Base-by-base conservation (phyloP, 202 grass and related monocot species). In the Carex sylvatica region DNA sequence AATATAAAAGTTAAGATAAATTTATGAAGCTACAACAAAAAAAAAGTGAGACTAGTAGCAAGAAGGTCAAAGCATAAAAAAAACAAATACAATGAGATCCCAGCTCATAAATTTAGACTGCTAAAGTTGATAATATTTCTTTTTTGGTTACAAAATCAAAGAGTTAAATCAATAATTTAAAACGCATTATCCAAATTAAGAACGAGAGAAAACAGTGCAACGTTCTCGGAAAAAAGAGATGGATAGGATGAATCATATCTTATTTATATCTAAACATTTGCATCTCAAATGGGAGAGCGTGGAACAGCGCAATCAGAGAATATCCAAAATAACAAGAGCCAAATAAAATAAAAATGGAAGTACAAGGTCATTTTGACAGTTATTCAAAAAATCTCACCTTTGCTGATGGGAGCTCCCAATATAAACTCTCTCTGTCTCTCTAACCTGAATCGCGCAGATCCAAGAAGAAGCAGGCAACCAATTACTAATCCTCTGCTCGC, bases 401-500 rank as follows among this genome's bases (percentile, higher is more conserved):
- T 13, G 58, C 16, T 61, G 55, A 82, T 84, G 35, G 58, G 18
- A 79, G 77, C 51, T 71, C 26, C 73, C 5, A 52, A 38, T 12
- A 62, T 58, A 73, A 46, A n/a, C 30, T 2, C 58, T 35, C 59
- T 72, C 53, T 72, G 7, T 83, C 80, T 71, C 81, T 73, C 65
- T 72, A 9, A 73, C 6, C 23, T 42, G 54, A 84, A 47, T 81
- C 10, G 38, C 20, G 20, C 8, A 82, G 80, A 69, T 69, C 80
- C 63, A 56, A 82, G 46, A 65, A 69, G 33, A 56, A 82, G 4
- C 9, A 82, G 46, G 46, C 65, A 69, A 18, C 63, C 80, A 82
- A 82, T 82, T 36, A 58, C 73, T 11, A n/a, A 30, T 19, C 59
- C 6, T 7, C n/a, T 14, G 2, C 35, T 66, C 60, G 2, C 35